Evolutionary conservation across 108 stramenopile species (phyloP).

Genomic region (Parietichytrium sp.): DNA sequence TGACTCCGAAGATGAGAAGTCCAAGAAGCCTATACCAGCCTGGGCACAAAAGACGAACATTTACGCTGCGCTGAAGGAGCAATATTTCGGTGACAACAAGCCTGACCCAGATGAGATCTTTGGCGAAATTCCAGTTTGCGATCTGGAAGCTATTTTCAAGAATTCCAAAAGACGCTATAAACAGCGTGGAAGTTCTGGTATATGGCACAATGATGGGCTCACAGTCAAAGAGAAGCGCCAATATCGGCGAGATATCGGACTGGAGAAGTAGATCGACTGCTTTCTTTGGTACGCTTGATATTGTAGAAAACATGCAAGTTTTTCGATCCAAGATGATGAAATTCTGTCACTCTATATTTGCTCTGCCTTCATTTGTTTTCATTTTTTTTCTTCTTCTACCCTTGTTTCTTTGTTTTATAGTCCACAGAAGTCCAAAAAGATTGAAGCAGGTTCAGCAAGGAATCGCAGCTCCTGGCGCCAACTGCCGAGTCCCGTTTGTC

Average conservation of each 20-base stretch:
- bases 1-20: neutral
- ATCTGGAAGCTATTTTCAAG: slow-evolving; percentile 2
- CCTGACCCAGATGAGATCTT: slow-evolving; percentile 14
- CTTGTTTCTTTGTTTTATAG: too few relatives aligned
- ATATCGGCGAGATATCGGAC: slow-evolving; percentile 12
- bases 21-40: neutral
- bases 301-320: too few relatives aligned
- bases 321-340: too few relatives aligned
- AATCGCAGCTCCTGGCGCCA: too few relatives aligned
- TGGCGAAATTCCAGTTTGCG: slow-evolving; percentile 23
- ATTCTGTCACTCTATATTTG: too few relatives aligned
- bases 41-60: slow-evolving; percentile 30
- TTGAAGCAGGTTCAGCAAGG: too few relatives aligned
- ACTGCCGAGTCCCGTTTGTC: too few relatives aligned
- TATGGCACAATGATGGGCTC: slow-evolving; percentile 31
- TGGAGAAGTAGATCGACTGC: neutral
- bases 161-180: slow-evolving; percentile 18
- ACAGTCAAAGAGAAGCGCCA: slow-evolving; percentile 22
- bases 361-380: too few relatives aligned
- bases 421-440: too few relatives aligned
- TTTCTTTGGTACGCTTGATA: too few relatives aligned
- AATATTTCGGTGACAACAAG: slow-evolving; percentile 6
- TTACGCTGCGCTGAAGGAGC: neutral
- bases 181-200: slow-evolving; percentile 14
- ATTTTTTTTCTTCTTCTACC: too few relatives aligned